These are phyloP conservation scores for Ilex asprella DNA, from an alignment of 257 asterid species.

Conservation along the genomic window DNA sequence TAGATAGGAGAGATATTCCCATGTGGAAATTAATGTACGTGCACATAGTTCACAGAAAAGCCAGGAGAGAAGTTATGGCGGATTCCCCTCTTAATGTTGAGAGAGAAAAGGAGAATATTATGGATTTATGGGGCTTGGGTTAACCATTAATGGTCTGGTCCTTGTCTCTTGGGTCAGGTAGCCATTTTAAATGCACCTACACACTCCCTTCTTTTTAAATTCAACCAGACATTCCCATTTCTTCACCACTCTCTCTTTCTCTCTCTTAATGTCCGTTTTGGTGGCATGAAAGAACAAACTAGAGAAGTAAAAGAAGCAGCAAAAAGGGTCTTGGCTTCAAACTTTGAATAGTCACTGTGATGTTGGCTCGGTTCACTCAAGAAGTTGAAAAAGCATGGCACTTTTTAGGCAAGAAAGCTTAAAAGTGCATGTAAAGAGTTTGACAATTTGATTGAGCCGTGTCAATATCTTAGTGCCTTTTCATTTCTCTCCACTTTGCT, in stretches of 20 bases:
- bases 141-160: constrained; percentile 38
- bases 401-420: too few relatives aligned
- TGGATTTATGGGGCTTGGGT: constrained; percentile 31
- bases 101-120: constrained; percentile 24
- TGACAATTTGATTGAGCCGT: constrained; percentile 51
- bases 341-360: constrained; percentile 35
- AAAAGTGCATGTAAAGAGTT: too few relatives aligned
- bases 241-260: constrained; percentile 10
- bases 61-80: constrained; percentile 11
- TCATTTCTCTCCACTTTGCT: constrained; percentile 5
- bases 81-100: constrained; percentile 14
- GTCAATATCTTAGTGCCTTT: constrained; percentile 57
- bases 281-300: too few relatives aligned
- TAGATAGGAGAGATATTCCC: neutral
- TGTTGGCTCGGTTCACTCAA: constrained; percentile 59
- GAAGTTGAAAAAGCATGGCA: neutral
- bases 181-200: constrained; percentile 32
- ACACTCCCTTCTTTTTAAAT: constrained; percentile 14
- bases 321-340: too few relatives aligned
- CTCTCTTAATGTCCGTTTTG: neutral
- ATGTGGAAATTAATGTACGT: constrained; percentile 26
- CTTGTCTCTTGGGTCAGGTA: constrained; percentile 28
- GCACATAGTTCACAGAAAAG: constrained; percentile 7
- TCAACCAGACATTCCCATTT: constrained; percentile 14
- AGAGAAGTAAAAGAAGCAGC: too few relatives aligned